phyloP scores from a whole-genome alignment of 2,329 filamentous ascomycete species.

The Zopfia rhizophila region DNA sequence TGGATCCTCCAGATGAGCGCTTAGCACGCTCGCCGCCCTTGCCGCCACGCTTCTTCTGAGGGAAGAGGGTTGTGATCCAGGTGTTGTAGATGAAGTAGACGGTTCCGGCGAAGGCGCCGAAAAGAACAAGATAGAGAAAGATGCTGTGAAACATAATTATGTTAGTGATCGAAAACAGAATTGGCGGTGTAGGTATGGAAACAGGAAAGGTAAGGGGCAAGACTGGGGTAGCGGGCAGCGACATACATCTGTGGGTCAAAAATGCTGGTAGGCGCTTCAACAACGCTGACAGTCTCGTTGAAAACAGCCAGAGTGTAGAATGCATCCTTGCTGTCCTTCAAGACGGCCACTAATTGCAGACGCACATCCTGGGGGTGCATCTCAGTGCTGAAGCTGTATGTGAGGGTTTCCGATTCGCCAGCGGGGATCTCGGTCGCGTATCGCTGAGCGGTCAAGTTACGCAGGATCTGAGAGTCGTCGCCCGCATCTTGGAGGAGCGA shows the following conservation, averaged over 20 bases:
- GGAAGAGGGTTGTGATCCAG: constrained; percentile 96
- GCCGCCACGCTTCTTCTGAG: constrained; percentile 74
- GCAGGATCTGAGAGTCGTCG: constrained; percentile 70
- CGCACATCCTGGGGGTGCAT: constrained; percentile 91
- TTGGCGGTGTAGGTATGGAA: not conserved
- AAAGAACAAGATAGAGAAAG: constrained; percentile 95
- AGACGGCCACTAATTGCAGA: constrained; percentile 78
- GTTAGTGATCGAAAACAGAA: constrained; percentile 21
- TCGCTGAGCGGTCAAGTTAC: constrained; percentile 83
- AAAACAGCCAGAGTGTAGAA: constrained; percentile 82
- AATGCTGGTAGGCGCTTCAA: constrained; percentile 90
- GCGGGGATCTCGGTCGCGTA: constrained; percentile 80
- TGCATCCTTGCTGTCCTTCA: constrained; percentile 72
- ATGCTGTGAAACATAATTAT: constrained; percentile 69
- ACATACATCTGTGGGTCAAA: constrained; percentile 95
- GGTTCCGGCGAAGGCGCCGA: constrained; percentile 78
- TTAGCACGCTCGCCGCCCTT: constrained; percentile 74
- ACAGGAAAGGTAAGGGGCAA: constrained; percentile 1
- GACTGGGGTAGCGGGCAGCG: constrained; percentile 10
- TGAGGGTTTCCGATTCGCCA: constrained; percentile 78
- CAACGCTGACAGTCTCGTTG: constrained; percentile 84
- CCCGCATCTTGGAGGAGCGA: constrained; percentile 71
- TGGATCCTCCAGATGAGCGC: constrained; percentile 68
- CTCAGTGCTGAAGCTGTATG: constrained; percentile 88
- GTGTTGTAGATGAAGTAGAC: constrained; percentile 98